A percentile compares a stretch with the other conserved stretches of the same genome.
phyloP scores from a whole-genome alignment of 2,329 filamentous ascomycete genomes.

The Aspergillus calidoustus region DNA sequence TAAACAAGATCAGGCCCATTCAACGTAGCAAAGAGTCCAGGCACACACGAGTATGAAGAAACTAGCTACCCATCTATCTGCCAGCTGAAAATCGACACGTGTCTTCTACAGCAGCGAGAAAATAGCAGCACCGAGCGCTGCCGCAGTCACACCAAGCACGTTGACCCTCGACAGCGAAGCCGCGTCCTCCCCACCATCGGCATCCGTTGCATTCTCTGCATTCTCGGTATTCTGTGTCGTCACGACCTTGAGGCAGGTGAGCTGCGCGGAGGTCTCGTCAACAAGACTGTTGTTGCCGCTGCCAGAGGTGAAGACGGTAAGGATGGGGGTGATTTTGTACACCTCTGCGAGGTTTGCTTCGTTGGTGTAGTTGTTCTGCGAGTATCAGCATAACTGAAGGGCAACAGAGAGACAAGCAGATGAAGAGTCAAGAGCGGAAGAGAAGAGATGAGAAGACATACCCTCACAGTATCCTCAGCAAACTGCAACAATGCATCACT shows the following conservation, averaged over 20 bases:
- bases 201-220: conserved; percentile 1
- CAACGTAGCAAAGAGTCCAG: too few relatives aligned
- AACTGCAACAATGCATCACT: conserved; percentile 15
- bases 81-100: too few relatives aligned
- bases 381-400: not conserved
- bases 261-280: conserved; percentile 19
- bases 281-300: conserved; percentile 17
- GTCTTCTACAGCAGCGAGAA: not conserved
- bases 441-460: not conserved
- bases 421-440: too few relatives aligned
- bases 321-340: conserved; percentile 22
- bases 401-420: too few relatives aligned
- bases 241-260: conserved; percentile 25
- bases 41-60: too few relatives aligned
- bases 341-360: conserved; percentile 8
- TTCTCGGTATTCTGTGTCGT: not conserved
- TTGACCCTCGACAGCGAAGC: not conserved
- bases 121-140: not conserved
- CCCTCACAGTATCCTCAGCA: conserved; percentile 1
- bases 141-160: not conserved
- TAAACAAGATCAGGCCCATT: too few relatives aligned
- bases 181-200: not conserved
- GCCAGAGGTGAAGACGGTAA: conserved; percentile 19
- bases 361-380: conserved; percentile 14
- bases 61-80: too few relatives aligned